Conservation (phyloP, 129 eudicot genomes). For the Chrysanthemum makinoi region DNA sequence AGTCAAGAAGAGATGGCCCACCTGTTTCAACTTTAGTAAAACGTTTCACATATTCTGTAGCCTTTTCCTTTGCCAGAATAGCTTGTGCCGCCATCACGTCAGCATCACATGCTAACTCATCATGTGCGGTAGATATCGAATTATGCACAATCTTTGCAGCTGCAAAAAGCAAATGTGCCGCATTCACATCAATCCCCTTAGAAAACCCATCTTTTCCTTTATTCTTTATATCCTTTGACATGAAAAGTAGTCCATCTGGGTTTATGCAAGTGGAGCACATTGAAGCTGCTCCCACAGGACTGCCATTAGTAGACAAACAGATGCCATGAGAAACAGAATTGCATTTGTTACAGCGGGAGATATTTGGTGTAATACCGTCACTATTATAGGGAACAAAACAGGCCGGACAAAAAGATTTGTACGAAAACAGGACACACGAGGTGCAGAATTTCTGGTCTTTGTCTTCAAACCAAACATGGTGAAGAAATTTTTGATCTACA, state of each 20-base stretch:
- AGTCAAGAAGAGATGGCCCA: neutral
- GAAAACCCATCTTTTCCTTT: neutral
- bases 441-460: neutral
- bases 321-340: neutral
- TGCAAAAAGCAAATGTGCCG: neutral
- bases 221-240: neutral
- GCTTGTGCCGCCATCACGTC: neutral
- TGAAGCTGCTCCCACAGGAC: neutral
- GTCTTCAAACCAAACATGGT: neutral
- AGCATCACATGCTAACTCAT: neutral
- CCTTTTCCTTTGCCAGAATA: neutral
- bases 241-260: neutral
- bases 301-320: neutral
- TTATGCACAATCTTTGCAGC: neutral
- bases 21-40: neutral
- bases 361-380: neutral
- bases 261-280: neutral
- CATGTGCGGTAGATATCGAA: neutral
- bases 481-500: neutral
- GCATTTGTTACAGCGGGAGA: neutral
- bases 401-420: neutral
- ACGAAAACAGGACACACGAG: neutral
- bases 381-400: neutral
- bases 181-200: neutral
- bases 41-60: neutral